Evolutionary conservation across 306 rosid genomes (phyloP), one percentile per base, ranked within the genome.

Genomic region (Ochetophila trinervis): DNA sequence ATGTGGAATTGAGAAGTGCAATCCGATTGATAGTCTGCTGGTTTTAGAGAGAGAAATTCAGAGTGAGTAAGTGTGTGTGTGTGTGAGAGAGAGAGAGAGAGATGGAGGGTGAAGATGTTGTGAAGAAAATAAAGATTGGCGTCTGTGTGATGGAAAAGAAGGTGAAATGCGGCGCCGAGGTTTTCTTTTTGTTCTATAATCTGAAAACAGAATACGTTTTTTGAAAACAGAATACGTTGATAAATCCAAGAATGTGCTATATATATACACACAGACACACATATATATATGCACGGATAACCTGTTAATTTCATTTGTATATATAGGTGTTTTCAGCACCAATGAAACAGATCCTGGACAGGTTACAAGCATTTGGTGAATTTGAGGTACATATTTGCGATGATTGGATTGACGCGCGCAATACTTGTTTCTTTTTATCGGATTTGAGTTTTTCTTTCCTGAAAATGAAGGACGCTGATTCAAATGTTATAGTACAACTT

Each of bases 61-160:
- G 62, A 53, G 76, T 17, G 68, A 12, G 32, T 4, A n/a, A 35
- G 67, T n/a, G n/a, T n/a, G n/a, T n/a, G n/a, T n/a, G n/a, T n/a
- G n/a, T n/a, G 57, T 67, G 58, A 56, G 47, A 71, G 75, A 34
- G 47, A 55, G 65, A 30, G 74, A 63, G 47, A 55, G 65, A 30
- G 74, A 63, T 21, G 85, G 78, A 42, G 69, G 67, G 44, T 10
- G 72, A 55, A 68, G 69, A 66, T 58, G 79, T 66, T 36, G 70
- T 70, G 71, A 72, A 57, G 78, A 89, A 84, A 82, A 68, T 93
- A 60, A 81, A 54, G 65, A 70, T 93, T 75, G 99, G 99, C 65
- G 97, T 93, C 13, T 90, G 99, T 62, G 99, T 93, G 49, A 90
- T 90, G 99, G 96, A 89, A 86, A 93, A 93, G 99, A 93, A 93